These are phyloP conservation scores for Pugionium cornutum DNA, from an alignment of 345 rosid species.

Conservation along the genomic window DNA sequence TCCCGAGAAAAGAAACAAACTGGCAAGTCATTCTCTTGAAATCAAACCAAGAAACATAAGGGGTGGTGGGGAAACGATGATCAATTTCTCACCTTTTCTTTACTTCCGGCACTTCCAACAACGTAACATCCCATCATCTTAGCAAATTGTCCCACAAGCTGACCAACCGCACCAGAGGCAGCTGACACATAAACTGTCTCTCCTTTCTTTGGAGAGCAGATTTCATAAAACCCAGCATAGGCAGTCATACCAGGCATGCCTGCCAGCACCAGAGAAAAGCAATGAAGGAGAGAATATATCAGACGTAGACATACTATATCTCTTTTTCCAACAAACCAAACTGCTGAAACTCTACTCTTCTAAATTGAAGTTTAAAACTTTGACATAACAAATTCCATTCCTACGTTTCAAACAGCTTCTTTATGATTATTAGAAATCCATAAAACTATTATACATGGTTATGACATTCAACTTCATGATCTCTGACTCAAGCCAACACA, in stretches of 20 bases:
- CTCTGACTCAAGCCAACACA: neutral
- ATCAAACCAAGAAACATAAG: neutral
- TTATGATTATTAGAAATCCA: neutral
- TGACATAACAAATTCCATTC: neutral
- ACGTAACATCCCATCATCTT: slow-evolving; percentile 56
- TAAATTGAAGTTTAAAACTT: neutral
- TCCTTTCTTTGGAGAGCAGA: slow-evolving; percentile 51
- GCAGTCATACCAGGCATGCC: slow-evolving; percentile 62
- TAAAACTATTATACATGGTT: slow-evolving; percentile 6
- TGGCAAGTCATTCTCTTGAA: slow-evolving; percentile 13
- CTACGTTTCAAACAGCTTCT: too few relatives aligned
- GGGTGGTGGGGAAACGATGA: neutral
- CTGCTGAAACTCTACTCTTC: neutral
- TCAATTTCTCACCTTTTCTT: slow-evolving; percentile 43
- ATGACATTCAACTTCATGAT: neutral
- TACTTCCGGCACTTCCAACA: slow-evolving; percentile 58
- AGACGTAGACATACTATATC: neutral
- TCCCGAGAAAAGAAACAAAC: neutral
- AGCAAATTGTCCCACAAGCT: slow-evolving; percentile 51
- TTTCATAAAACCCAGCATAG: slow-evolving; percentile 48
- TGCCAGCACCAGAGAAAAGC: slow-evolving; percentile 16
- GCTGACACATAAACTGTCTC: slow-evolving; percentile 52
- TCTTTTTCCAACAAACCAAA: neutral
- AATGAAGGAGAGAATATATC: neutral
- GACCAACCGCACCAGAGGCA: slow-evolving; percentile 38